These are phyloP conservation scores for Blastomyces gilchristii DNA, from an alignment of 2,329 filamentous ascomycete species.

Conservation along the genomic window DNA sequence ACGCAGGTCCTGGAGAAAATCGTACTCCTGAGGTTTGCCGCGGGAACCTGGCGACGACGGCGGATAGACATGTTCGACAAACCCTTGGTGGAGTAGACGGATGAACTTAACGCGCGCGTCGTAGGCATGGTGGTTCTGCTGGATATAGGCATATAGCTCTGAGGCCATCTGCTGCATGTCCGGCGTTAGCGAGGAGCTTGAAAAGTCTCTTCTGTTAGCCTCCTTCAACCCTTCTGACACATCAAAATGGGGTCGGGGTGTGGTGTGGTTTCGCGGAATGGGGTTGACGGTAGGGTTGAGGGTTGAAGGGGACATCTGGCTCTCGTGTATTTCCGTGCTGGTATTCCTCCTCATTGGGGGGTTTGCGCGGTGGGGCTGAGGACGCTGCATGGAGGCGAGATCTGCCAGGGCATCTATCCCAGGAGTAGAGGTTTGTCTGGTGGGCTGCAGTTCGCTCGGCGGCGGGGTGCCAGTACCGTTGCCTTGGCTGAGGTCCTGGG, in stretches of 20 bases:
- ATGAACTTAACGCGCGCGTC: slow-evolving; percentile 40
- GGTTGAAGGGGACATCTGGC: slow-evolving; percentile 35
- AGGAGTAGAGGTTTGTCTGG: slow-evolving; percentile 35
- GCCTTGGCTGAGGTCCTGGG: slow-evolving; percentile 27
- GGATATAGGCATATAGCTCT: slow-evolving; percentile 33
- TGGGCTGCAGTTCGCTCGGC: slow-evolving; percentile 25
- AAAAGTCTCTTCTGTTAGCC: slow-evolving; percentile 31
- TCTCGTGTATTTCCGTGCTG: slow-evolving; percentile 33
- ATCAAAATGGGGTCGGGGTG: slow-evolving; percentile 36
- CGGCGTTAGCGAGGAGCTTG: slow-evolving; percentile 32
- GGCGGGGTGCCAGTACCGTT: slow-evolving; percentile 28
- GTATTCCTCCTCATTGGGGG: slow-evolving; percentile 29
- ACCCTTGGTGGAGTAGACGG: slow-evolving; percentile 38
- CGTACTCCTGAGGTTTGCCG: slow-evolving; percentile 37
- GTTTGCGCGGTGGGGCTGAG: slow-evolving; percentile 33
- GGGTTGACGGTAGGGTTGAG: slow-evolving; percentile 30
- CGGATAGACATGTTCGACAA: slow-evolving; percentile 39
- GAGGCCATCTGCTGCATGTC: slow-evolving; percentile 34
- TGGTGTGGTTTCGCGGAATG: slow-evolving; percentile 30
- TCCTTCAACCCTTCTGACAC: slow-evolving; percentile 35
- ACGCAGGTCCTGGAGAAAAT: slow-evolving; percentile 38
- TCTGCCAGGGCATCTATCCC: slow-evolving; percentile 43
- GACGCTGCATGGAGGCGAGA: slow-evolving; percentile 39
- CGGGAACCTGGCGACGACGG: slow-evolving; percentile 36
- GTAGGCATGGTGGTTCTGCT: slow-evolving; percentile 39